Evolutionary conservation across 805 yeast species (phyloP), one percentile per base, ranked within the genome.

Genomic region (Candida adriatica): DNA sequence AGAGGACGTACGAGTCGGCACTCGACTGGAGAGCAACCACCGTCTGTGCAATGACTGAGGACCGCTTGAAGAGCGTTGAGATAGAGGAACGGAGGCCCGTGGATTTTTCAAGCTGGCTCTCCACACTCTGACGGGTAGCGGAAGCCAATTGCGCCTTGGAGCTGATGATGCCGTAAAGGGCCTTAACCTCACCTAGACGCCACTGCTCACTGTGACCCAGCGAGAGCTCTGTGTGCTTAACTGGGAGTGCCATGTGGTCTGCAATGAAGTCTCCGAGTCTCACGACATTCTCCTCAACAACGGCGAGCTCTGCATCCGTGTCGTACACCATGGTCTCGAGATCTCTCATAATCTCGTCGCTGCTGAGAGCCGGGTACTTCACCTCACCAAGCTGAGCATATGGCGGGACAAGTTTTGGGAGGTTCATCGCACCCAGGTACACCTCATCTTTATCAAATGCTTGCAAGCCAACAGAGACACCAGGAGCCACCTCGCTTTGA

Each of bases 401-500:
- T 2, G 29, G 26, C 7, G 42, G 40, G 13, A 39, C 30, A 3
- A 31, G 20, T 13, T 31, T 29, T 15, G 56, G 54, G 6, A 51
- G 20, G 8, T 22, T 27, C 18, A 35, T 41, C 13, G 45, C 37
- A 2, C 51, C 62, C 9, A 50, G 30, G 30, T 56, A 52, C 6
- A 37, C 38, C 29, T 59, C 61, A 27, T 61, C 66, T 24, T 49
- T 34, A 22, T 55, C 60, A 41, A 62, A 60, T 1, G 60, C 27
- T 16, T 43, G 31, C 5, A 31, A 11, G 2, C 23, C 32, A 13
- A 48, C 22, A 5, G 37, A 25, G 10, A 20, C 19, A 6, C 13
- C 16, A 8, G n/a, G n/a, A n/a, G n/a, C n/a, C n/a, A n/a, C n/a
- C n/a, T n/a, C n/a, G n/a, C n/a, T n/a, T n/a, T n/a, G n/a, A n/a